Percentiles rank a stretch among this genome's conserved stretches.
Evolutionary conservation across 208 protist species (phyloP).

Genomic region (Leishmania aethiopica): DNA sequence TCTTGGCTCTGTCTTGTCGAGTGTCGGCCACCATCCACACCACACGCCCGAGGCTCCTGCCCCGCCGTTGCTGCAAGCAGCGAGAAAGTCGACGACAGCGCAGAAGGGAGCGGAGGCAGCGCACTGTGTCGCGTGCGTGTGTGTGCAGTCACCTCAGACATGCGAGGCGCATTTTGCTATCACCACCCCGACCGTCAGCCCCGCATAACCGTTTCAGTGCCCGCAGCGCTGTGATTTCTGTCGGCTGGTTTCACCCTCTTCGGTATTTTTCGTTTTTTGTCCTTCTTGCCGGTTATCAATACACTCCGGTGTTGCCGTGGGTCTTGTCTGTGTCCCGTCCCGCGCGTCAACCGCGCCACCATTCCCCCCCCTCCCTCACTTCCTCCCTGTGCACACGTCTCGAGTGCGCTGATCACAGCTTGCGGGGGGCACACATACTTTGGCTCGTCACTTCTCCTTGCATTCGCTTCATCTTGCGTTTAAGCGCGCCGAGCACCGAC

Average conservation of each 20-base stretch:
- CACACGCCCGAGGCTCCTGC: background rate
- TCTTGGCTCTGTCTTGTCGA: background rate
- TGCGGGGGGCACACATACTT: background rate
- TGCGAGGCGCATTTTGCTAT: background rate
- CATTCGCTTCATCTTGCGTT: background rate
- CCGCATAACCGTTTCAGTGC: background rate
- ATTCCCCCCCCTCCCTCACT: background rate
- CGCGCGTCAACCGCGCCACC: background rate
- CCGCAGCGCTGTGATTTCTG: background rate
- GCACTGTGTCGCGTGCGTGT: background rate
- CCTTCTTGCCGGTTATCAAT: background rate
- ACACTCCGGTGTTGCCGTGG: background rate
- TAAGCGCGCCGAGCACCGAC: background rate
- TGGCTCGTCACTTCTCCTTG: background rate
- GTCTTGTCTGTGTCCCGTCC: background rate
- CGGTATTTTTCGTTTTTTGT: background rate
- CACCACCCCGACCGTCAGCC: background rate
- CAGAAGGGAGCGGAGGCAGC: background rate
- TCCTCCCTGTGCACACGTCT: background rate
- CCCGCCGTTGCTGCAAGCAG: background rate
- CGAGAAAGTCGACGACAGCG: background rate
- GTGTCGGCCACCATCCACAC: background rate
- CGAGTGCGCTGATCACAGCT: background rate
- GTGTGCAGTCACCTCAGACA: background rate
- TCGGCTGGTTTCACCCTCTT: background rate